Percentiles rank a stretch among this genome's conserved stretches.
phyloP scores from a whole-genome alignment of 2,329 filamentous ascomycete species.

The Pezicula neosporulosa region DNA sequence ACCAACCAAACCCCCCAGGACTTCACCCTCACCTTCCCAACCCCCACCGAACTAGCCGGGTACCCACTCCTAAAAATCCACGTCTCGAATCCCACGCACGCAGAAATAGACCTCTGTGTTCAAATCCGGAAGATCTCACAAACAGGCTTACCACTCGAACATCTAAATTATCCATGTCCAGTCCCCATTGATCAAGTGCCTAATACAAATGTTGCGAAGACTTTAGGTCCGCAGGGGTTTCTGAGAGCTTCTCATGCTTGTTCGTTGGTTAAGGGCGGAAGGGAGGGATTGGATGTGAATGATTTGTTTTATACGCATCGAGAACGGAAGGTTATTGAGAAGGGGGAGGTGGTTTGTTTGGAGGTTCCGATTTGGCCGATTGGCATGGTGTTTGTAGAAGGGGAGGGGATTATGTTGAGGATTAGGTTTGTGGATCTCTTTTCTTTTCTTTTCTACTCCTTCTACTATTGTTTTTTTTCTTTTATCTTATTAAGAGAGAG shows the following conservation, averaged over 20 bases:
- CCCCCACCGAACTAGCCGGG: background rate
- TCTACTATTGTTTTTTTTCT: too few species aligned
- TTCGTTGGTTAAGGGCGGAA: background rate
- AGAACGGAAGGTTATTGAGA: background rate
- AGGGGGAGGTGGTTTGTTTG: background rate
- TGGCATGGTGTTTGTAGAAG: background rate
- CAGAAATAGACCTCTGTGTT: background rate
- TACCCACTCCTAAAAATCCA: background rate
- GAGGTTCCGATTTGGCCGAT: background rate
- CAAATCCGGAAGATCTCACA: background rate
- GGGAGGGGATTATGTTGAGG: background rate
- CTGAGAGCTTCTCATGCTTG: background rate
- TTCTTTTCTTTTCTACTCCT: too few species aligned
- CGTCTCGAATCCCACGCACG: background rate
- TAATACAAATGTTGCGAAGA: background rate
- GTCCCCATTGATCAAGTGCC: background rate
- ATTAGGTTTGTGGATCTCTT: background rate
- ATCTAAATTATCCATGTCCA: background rate
- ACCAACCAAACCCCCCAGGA: background rate
- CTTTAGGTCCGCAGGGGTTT: background rate
- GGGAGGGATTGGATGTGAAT: background rate
- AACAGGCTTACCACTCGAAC: background rate
- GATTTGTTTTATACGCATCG: background rate
- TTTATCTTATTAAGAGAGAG: too few species aligned
- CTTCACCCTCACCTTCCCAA: background rate